These are phyloP conservation scores for Nematocida minor DNA, from an alignment of 371 early-diverging fungal genomes.

Conservation along the genomic window DNA sequence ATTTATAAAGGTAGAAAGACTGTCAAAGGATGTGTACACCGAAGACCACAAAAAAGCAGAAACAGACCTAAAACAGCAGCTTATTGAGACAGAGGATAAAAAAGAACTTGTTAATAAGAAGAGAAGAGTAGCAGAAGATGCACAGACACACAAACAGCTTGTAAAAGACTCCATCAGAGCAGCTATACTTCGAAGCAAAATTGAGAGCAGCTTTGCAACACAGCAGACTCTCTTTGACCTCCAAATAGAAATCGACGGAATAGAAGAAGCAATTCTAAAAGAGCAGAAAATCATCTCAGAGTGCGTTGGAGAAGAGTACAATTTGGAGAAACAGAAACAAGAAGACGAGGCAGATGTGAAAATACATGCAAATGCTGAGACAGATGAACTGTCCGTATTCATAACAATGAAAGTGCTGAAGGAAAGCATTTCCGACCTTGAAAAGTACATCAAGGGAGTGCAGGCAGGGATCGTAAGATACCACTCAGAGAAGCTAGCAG, in stretches of 20 bases:
- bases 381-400: slow-evolving; percentile 33
- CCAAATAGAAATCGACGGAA: not conserved
- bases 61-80: not conserved
- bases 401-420: slow-evolving; percentile 67
- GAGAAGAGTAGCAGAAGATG: not conserved
- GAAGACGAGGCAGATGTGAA: slow-evolving; percentile 68
- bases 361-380: slow-evolving; percentile 45
- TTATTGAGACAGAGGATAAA: not conserved
- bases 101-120: not conserved
- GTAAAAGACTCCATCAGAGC: slow-evolving; percentile 29
- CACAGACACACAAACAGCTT: slow-evolving; percentile 3
- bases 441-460: slow-evolving; percentile 66
- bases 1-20: not conserved
- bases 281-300: slow-evolving; percentile 32
- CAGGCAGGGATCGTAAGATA: slow-evolving; percentile 80
- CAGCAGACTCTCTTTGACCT: not conserved
- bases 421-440: slow-evolving; percentile 75
- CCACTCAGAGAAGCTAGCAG: slow-evolving; percentile 87
- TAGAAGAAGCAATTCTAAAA: not conserved
- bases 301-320: slow-evolving; percentile 70
- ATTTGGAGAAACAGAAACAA: slow-evolving; percentile 73
- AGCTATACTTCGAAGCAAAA: not conserved
- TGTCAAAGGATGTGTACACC: not conserved
- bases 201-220: not conserved
- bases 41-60: not conserved